Base-by-base conservation (phyloP, 2,329 filamentous ascomycete genomes). In the Cladophialophora carrionii region DNA sequence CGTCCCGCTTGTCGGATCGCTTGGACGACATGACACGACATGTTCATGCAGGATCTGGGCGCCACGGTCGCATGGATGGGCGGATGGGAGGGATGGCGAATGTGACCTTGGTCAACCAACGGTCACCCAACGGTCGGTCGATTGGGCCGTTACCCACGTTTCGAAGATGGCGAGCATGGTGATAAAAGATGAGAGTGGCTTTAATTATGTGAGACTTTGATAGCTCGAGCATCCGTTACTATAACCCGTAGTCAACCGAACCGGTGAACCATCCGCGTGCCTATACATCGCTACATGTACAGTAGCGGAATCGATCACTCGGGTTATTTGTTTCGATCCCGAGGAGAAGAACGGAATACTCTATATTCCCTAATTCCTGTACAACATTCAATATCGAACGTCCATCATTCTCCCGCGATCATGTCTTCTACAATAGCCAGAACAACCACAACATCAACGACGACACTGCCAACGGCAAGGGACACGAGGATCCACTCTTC, bases 31-130 rank as follows among this genome's bases (percentile, higher is more conserved):
- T 29, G 26, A 3, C 26, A 29, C 26, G 26, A 29, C 37, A 5
- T 17, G 34, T 7, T n/a, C 37, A 41, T 41, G 37, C 37, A 41
- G 4, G 14, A 6, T 41, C 12, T n/a, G 41, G 41, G n/a, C 34
- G 8, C 34, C 34, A 7, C 34, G 17, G 34, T 3, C 8, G 10
- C n/a, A 48, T 48, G 46, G 20, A 26, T 26, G 20, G 48, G n/a
- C n/a, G n/a, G n/a, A n/a, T n/a, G n/a, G n/a, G n/a, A n/a, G 14
- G n/a, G 48, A 51, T 51, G 48, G 26, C 48, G 48, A 51, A 51
- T 51, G 12, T 51, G 48, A 29, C 48, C 48, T 14, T 49, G 46
- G 46, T 49, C 46, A 37, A n/a, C n/a, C n/a, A n/a, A n/a, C n/a
- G n/a, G n/a, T n/a, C n/a, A n/a, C n/a, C n/a, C n/a, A n/a, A 17